A percentile compares a stretch with the other conserved stretches of the same genome.
These are phyloP conservation scores for Eucalyptus cloeziana DNA, from an alignment of 345 rosid species.

Conservation along the genomic window DNA sequence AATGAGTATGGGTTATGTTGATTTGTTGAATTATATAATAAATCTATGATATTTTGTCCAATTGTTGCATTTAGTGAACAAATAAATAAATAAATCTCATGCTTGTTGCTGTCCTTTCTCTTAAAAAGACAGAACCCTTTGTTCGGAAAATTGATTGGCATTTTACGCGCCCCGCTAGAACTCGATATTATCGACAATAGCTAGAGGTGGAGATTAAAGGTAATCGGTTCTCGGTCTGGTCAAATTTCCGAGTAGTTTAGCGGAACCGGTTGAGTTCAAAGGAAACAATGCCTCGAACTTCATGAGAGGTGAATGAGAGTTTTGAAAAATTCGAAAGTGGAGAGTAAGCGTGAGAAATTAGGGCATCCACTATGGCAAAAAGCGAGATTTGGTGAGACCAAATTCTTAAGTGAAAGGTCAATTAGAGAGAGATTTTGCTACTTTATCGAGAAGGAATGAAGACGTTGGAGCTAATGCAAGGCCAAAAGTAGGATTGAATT, in stretches of 20 bases:
- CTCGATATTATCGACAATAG: background rate
- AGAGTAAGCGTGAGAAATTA: background rate
- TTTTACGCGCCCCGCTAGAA: background rate
- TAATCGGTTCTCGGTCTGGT: accelerated
- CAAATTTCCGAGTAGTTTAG: too few species aligned
- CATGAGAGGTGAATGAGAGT: too few species aligned
- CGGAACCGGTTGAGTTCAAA: too few species aligned
- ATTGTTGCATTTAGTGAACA: background rate
- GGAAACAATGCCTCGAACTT: too few species aligned
- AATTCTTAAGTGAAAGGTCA: background rate
- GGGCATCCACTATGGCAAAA: background rate
- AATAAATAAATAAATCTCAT: background rate
- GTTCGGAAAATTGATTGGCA: background rate
- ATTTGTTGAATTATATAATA: background rate
- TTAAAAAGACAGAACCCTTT: background rate
- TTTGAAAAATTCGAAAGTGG: too few species aligned
- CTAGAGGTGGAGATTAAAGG: background rate
- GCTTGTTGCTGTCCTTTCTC: background rate
- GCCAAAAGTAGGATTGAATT: background rate
- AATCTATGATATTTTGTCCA: background rate
- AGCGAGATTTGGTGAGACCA: background rate
- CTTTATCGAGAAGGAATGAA: background rate
- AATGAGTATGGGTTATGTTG: background rate
- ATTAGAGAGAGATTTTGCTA: background rate
- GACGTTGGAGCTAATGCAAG: background rate